Base-by-base conservation (phyloP, 495 filamentous ascomycete species). In the Aspergillus sparsus region DNA sequence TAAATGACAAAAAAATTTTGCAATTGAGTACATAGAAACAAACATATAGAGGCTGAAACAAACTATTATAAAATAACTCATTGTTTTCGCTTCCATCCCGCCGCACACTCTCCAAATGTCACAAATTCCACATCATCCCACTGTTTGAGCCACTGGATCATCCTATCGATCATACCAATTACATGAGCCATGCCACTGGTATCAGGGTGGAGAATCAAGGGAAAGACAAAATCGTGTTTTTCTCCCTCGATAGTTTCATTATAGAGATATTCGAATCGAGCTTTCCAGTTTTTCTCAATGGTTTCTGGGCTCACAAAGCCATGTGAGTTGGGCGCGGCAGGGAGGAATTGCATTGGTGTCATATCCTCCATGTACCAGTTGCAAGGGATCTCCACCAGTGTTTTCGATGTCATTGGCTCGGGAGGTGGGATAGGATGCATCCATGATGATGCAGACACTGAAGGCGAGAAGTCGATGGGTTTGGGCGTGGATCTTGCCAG, bases 131-230 rank as follows among this genome's bases (percentile, higher is more conserved):
- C 79, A 53, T 77, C 74, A 9, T 67, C 64, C 15, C 73, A 68
- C 35, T 58, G 64, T 65, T 75, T 69, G 65, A 83, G 41, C 80
- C 80, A 83, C 50, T 16, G 55, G 57, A 83, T 64, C 61, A 80
- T 72, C 54, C 74, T 57, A 61, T 83, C 77, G 39, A 82, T 59
- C 79, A 82, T 82, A 0, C 76, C 74, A 61, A 80, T 76, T 7
- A 82, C 71, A 71, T 82, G 79, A 47, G 77, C 74, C 77, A 79
- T 82, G 8, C 79, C 79, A 60, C 76, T 78, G 27, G 77, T 81
- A 69, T 82, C 79, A 18, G 79, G 78, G 64, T 82, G 79, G 69
- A 79, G 51, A n/a, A 80, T 62, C 13, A 82, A 53, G 9, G 71
- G 68, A 52, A 80, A 78, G 13, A 80, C 66, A 12, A 61, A 61